These are phyloP conservation scores for Dactylellina haptotyla DNA, from an alignment of 2,329 filamentous ascomycete species.

Conservation along the genomic window DNA sequence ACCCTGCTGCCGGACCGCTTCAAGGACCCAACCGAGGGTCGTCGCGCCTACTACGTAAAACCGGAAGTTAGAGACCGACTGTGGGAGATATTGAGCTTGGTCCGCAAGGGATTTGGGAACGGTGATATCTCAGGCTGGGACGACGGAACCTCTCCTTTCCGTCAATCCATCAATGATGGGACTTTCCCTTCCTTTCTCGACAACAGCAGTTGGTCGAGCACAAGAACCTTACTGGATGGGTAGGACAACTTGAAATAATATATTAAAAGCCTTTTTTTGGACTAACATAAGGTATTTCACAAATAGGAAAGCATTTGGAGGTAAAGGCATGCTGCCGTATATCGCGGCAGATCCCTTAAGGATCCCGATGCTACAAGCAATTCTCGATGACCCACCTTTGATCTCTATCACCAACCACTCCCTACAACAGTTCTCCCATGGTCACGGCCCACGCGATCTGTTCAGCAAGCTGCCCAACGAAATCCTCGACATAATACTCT, in stretches of 20 bases:
- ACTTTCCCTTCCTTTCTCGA: slow-evolving; percentile 50
- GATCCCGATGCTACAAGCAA: slow-evolving; percentile 33
- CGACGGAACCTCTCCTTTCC: slow-evolving; percentile 44
- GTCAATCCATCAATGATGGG: slow-evolving; percentile 49
- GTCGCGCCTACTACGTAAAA: slow-evolving; percentile 43
- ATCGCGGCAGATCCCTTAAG: slow-evolving; percentile 40
- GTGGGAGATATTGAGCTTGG: slow-evolving; percentile 47
- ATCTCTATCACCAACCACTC: slow-evolving; percentile 29
- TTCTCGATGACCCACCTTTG: slow-evolving; percentile 46
- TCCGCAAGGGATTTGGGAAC: slow-evolving; percentile 44
- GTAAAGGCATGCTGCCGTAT: slow-evolving; percentile 47
- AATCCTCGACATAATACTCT: slow-evolving; percentile 51
- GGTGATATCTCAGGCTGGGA: slow-evolving; percentile 51
- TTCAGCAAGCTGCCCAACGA: slow-evolving; percentile 51
- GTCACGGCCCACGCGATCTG: slow-evolving; percentile 32
- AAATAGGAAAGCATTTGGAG: slow-evolving; percentile 43
- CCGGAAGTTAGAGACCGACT: slow-evolving; percentile 45
- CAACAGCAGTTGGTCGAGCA: slow-evolving; percentile 49
- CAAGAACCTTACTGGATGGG: slow-evolving; percentile 40
- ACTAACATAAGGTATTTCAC: neutral
- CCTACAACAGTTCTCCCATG: slow-evolving; percentile 34
- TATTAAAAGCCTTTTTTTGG: neutral
- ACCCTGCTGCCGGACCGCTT: slow-evolving; percentile 43
- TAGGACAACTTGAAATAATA: slow-evolving; percentile 5
- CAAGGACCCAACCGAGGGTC: slow-evolving; percentile 33